These are phyloP conservation scores for Coemansia sp. DNA, from an alignment of 192 early-diverging fungal species.

Conservation along the genomic window DNA sequence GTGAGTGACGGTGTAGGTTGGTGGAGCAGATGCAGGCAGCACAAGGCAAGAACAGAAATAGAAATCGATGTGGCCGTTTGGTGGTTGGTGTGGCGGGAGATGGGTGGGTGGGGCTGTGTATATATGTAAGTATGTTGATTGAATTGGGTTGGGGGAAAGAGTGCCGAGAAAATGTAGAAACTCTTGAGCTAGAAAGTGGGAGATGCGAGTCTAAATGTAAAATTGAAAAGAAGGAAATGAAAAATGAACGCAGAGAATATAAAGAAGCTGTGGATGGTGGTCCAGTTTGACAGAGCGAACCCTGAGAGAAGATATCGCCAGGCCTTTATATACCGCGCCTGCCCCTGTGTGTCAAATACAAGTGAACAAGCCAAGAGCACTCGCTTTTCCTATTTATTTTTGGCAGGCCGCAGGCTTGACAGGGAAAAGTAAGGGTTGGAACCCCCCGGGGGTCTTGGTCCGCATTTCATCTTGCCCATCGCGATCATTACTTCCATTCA, in stretches of 20 bases:
- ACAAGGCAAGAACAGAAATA: conserved; percentile 2
- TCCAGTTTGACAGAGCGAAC: not conserved
- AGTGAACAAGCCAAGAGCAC: too few species aligned
- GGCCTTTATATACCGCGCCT: conserved; percentile 8
- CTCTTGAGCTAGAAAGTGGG: not conserved
- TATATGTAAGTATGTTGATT: not conserved
- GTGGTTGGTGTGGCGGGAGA: too few species aligned
- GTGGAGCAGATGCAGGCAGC: not conserved
- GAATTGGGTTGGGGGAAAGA: too few species aligned
- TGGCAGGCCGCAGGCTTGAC: not conserved
- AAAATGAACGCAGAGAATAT: conserved; percentile 8
- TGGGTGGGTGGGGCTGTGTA: not conserved
- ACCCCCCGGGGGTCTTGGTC: not conserved
- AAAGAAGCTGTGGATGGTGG: not conserved
- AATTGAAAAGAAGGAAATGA: conserved; percentile 4
- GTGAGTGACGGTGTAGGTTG: not conserved
- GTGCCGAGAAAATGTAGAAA: conserved; percentile 2
- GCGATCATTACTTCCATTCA: conserved; percentile 1
- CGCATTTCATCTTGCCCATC: not conserved
- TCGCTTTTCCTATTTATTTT: not conserved
- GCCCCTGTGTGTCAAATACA: too few species aligned
- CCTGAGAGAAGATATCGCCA: conserved; percentile 2
- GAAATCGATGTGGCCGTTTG: not conserved
- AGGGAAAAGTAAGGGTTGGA: not conserved
- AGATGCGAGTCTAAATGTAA: conserved; percentile 13